phyloP scores from a whole-genome alignment of 371 early-diverging fungal genomes.

The Mucor saturninus region DNA sequence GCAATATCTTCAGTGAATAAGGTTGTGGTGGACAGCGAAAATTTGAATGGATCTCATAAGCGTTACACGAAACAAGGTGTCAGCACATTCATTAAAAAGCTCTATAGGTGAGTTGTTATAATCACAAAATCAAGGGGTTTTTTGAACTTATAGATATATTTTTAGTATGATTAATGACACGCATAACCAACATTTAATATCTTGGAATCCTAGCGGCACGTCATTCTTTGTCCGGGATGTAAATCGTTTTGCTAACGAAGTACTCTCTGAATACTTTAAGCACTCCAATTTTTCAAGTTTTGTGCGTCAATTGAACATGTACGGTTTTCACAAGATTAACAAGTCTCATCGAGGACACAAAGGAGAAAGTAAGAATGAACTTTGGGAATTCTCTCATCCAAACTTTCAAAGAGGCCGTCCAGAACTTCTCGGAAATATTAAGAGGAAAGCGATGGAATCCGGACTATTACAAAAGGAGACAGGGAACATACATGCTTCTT shows the following conservation, averaged over 20 bases:
- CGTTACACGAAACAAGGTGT: slow-evolving; percentile 20
- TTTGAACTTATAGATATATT: not conserved
- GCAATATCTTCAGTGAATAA: slow-evolving; percentile 16
- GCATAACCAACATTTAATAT: slow-evolving; percentile 73
- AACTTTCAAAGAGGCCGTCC: slow-evolving; percentile 52
- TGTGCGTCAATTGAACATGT: slow-evolving; percentile 76
- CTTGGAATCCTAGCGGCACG: slow-evolving; percentile 81
- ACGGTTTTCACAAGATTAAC: slow-evolving; percentile 67
- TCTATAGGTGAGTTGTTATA: slow-evolving; percentile 22
- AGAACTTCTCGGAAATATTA: slow-evolving; percentile 49
- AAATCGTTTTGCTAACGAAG: slow-evolving; percentile 78
- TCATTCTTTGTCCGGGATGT: slow-evolving; percentile 90
- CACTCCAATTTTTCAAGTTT: slow-evolving; percentile 53
- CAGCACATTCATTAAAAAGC: slow-evolving; percentile 30
- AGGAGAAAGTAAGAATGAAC: slow-evolving; percentile 67
- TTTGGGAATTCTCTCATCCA: slow-evolving; percentile 59
- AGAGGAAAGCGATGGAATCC: slow-evolving; percentile 70
- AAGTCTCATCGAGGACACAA: slow-evolving; percentile 72
- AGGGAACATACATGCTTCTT: slow-evolving; percentile 68
- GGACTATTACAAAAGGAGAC: slow-evolving; percentile 70
- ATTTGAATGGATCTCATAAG: slow-evolving; percentile 7
- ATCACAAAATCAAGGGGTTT: slow-evolving; percentile 6
- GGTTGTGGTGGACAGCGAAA: slow-evolving; percentile 28
- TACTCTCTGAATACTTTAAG: slow-evolving; percentile 80
- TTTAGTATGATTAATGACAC: slow-evolving; percentile 77